A percentile compares a stretch with the other conserved stretches of the same genome.
phyloP scores from a whole-genome alignment of 2,329 filamentous ascomycete genomes.

The Beauveria brongniartii region DNA sequence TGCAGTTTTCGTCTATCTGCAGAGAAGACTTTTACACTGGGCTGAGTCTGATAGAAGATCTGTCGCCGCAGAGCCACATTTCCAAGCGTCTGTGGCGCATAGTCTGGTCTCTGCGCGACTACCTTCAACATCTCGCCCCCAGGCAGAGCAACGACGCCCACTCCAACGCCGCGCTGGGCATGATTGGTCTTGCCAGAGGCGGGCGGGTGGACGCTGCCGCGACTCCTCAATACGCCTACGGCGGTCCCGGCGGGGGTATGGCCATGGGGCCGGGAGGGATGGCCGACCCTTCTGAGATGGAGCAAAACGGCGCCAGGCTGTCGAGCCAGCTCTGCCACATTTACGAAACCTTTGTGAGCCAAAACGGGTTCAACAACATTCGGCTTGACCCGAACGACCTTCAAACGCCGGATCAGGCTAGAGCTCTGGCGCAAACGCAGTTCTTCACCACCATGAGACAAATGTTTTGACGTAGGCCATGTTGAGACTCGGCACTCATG shows the following conservation, averaged over 20 bases:
- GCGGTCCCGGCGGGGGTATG: neutral
- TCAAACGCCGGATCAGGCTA: neutral
- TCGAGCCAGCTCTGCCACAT: neutral
- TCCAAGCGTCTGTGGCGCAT: slow-evolving; percentile 68
- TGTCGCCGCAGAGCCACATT: slow-evolving; percentile 64
- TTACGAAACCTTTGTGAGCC: neutral
- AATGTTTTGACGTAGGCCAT: neutral
- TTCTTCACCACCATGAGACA: neutral
- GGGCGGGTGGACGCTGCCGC: neutral
- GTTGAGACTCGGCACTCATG: neutral
- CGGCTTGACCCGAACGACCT: neutral
- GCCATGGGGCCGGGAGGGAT: neutral
- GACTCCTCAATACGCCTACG: neutral
- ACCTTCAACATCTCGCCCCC: slow-evolving; percentile 61
- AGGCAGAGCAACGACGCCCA: slow-evolving; percentile 40
- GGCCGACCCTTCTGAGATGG: neutral
- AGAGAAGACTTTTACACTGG: slow-evolving; percentile 74
- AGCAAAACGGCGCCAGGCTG: neutral
- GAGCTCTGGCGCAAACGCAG: neutral
- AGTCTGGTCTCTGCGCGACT: slow-evolving; percentile 61
- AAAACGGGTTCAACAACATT: neutral
- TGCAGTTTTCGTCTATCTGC: slow-evolving; percentile 59
- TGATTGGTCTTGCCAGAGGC: slow-evolving; percentile 44
- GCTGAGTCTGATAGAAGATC: slow-evolving; percentile 63
- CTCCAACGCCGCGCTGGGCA: slow-evolving; percentile 43